A percentile compares a stretch with the other conserved stretches of the same genome.
phyloP scores from a whole-genome alignment of 2,329 filamentous ascomycete species.

The Neofusicoccum ribis region DNA sequence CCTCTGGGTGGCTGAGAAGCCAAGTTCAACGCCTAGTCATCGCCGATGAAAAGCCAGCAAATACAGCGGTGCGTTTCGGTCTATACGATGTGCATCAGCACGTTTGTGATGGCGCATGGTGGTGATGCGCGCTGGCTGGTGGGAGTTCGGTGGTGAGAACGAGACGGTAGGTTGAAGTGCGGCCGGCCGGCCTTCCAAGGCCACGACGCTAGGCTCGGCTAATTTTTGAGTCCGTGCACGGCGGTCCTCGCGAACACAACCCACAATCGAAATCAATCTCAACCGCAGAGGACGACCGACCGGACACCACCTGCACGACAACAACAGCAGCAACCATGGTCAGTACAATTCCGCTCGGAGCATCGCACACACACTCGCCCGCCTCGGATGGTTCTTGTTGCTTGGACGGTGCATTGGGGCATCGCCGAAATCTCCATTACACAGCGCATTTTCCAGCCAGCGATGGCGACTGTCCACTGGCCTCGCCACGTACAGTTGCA shows the following conservation, averaged over 20 bases:
- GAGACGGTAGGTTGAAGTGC: conserved; percentile 13
- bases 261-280: conserved; percentile 19
- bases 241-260: conserved; percentile 9
- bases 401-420: not conserved
- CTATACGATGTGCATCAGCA: not conserved
- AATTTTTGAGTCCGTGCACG: not conserved
- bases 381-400: not conserved
- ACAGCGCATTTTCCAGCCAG: conserved; percentile 2
- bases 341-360: conserved; percentile 13
- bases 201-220: not conserved
- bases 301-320: conserved; percentile 19
- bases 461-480: not conserved
- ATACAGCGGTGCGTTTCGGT: not conserved
- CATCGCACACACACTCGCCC: not conserved
- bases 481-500: not conserved
- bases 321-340: conserved; percentile 21
- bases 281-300: conserved; percentile 19
- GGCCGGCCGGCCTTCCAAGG: not conserved
- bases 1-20: not conserved
- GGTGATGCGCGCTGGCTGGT: conserved; percentile 5
- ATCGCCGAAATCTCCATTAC: not conserved
- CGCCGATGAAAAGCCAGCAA: not conserved
- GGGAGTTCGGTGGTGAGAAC: not conserved
- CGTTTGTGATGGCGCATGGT: not conserved
- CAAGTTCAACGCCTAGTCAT: not conserved